phyloP scores from a whole-genome alignment of 495 filamentous ascomycete genomes.

The Neurospora cerealis region DNA sequence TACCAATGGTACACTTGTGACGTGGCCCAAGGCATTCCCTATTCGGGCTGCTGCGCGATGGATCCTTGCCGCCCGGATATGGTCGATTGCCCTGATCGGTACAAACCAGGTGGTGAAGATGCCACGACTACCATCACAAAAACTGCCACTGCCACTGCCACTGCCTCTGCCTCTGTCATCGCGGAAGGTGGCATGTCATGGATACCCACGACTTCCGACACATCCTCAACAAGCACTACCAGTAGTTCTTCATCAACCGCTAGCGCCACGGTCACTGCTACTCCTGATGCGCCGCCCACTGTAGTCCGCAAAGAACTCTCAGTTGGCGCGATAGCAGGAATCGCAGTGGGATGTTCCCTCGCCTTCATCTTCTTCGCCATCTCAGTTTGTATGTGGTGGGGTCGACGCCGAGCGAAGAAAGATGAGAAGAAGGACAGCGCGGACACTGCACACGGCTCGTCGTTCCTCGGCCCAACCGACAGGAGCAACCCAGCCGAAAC shows the following conservation, averaged over 20 bases:
- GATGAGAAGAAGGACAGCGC: constrained; percentile 1
- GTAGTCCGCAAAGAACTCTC: constrained; percentile 1
- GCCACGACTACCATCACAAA: background rate
- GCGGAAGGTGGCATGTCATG: background rate
- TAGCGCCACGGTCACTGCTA: background rate
- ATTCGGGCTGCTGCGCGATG: constrained; percentile 13
- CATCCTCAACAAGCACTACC: background rate
- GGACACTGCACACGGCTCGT: background rate
- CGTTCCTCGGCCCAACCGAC: background rate
- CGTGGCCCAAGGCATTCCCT: background rate
- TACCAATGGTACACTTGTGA: constrained; percentile 13
- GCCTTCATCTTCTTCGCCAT: constrained; percentile 6
- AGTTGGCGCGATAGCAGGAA: constrained; percentile 9
- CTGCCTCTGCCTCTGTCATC: background rate
- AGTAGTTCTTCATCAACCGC: background rate
- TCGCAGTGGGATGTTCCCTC: constrained; percentile 10
- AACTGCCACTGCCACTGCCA: background rate
- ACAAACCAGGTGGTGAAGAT: background rate
- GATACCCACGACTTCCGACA: background rate
- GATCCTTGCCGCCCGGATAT: constrained; percentile 12
- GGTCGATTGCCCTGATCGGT: constrained; percentile 10
- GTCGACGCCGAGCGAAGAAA: constrained; percentile 1
- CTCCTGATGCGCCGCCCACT: background rate
- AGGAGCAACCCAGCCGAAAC: background rate
- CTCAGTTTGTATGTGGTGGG: constrained; percentile 8